Percentiles rank a stretch among this genome's conserved stretches.
Evolutionary conservation across 495 filamentous ascomycete species (phyloP).

Genomic region (Schizothecium vesticola): DNA sequence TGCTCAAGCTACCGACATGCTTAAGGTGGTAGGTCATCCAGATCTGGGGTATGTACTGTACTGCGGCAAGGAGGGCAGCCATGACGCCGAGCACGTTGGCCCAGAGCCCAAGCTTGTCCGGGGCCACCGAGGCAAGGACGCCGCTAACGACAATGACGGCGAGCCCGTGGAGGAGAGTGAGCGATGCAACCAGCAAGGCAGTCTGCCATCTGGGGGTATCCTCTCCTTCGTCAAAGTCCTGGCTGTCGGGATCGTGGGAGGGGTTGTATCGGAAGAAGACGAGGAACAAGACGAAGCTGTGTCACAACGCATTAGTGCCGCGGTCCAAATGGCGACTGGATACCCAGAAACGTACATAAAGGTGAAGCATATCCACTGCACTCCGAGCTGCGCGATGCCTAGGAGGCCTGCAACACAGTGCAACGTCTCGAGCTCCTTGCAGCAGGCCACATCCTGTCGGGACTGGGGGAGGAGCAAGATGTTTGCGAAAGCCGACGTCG

Average conservation of each 20-base stretch:
- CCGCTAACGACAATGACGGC: slow-evolving; percentile 60
- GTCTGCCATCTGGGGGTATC: slow-evolving; percentile 62
- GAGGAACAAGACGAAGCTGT: slow-evolving; percentile 76
- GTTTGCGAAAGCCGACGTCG: slow-evolving; percentile 82
- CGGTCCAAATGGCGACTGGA: not conserved
- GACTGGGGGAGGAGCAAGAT: slow-evolving; percentile 79
- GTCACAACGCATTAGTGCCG: not conserved
- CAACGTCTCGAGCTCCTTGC: slow-evolving; percentile 68
- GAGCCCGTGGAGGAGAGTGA: slow-evolving; percentile 68
- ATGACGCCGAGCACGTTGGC: slow-evolving; percentile 78
- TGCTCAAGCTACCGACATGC: slow-evolving; percentile 81
- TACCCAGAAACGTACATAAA: slow-evolving; percentile 62
- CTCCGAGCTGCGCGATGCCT: slow-evolving; percentile 82
- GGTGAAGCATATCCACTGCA: slow-evolving; percentile 87
- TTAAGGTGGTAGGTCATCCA: slow-evolving; percentile 80
- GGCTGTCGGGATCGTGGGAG: slow-evolving; percentile 39
- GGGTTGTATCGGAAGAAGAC: slow-evolving; percentile 71
- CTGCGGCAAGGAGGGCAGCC: slow-evolving; percentile 68
- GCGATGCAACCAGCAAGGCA: slow-evolving; percentile 62
- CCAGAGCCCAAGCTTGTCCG: slow-evolving; percentile 60
- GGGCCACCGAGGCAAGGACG: slow-evolving; percentile 52
- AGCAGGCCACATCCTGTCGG: slow-evolving; percentile 75
- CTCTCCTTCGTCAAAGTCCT: slow-evolving; percentile 29
- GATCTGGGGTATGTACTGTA: slow-evolving; percentile 95
- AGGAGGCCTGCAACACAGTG: slow-evolving; percentile 80